Conservation (phyloP, 805 yeast species). For the Candida sanyiensis region DNA sequence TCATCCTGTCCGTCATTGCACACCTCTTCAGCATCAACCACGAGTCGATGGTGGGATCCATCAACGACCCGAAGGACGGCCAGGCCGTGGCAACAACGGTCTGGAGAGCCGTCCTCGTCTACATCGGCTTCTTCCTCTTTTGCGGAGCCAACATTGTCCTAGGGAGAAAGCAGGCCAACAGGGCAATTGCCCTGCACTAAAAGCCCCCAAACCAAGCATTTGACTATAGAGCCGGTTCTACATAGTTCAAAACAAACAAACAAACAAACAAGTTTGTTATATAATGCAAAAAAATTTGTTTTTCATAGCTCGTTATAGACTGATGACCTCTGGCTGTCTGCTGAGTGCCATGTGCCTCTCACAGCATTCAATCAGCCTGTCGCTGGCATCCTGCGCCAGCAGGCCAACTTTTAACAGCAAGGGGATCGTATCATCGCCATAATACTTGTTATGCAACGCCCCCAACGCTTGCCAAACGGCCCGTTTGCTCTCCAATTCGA, state of each 20-base stretch:
- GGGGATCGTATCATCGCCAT: neutral
- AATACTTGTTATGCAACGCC: neutral
- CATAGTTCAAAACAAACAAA: neutral
- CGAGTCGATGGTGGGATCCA: conserved; percentile 91
- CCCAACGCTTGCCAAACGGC: neutral
- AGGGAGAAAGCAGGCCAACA: conserved; percentile 47
- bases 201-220: neutral
- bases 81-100: conserved; percentile 89
- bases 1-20: conserved; percentile 81
- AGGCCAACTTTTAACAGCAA: conserved; percentile 2
- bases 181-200: conserved; percentile 47
- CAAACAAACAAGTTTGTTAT: neutral
- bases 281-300: neutral
- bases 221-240: conserved; percentile 4
- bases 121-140: conserved; percentile 72
- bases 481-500: neutral
- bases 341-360: neutral
- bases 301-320: neutral
- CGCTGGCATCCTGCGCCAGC: neutral
- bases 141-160: conserved; percentile 82
- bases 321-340: neutral
- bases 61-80: conserved; percentile 88
- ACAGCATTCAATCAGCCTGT: neutral
- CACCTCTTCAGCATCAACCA: conserved; percentile 72
- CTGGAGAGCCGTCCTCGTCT: conserved; percentile 82